A percentile compares a stretch with the other conserved stretches of the same genome.
phyloP scores from a whole-genome alignment of 768 basidiomycete genomes.

The Cyathus striatus region DNA sequence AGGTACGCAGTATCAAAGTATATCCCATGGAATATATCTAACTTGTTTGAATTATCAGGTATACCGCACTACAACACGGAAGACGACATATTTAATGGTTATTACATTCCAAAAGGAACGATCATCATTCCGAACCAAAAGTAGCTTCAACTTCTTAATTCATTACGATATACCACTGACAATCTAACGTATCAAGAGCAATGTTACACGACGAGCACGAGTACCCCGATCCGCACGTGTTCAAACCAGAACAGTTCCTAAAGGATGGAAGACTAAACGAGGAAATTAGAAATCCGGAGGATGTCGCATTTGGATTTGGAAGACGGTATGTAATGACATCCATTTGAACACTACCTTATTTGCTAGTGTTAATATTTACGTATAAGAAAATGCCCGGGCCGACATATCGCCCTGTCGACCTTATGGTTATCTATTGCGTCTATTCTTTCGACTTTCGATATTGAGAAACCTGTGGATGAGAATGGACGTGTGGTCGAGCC shows the following conservation, averaged over 20 bases:
- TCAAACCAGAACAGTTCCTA: conserved; percentile 43
- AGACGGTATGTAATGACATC: too few relatives aligned
- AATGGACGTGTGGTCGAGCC: too few relatives aligned
- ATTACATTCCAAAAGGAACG: conserved; percentile 37
- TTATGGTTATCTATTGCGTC: too few relatives aligned
- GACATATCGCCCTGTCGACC: too few relatives aligned
- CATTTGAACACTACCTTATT: too few relatives aligned
- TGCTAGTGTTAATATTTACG: too few relatives aligned
- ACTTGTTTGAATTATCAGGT: conserved; percentile 9
- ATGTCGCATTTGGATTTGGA: too few relatives aligned
- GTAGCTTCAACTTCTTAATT: conserved; percentile 10
- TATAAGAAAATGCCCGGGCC: too few relatives aligned
- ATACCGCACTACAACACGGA: conserved; percentile 25
- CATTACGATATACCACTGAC: not conserved
- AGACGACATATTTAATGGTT: conserved; percentile 42
- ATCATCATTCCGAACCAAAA: conserved; percentile 29
- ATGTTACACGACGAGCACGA: conserved; percentile 26
- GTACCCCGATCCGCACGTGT: too few relatives aligned
- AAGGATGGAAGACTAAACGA: conserved; percentile 29
- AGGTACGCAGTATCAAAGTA: conserved; percentile 13
- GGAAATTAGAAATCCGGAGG: conserved; percentile 25
- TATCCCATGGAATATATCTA: not conserved
- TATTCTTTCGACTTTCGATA: too few relatives aligned
- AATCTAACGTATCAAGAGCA: conserved; percentile 19
- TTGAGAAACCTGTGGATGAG: too few relatives aligned